These are phyloP conservation scores for Gastrolobium villosum DNA, from an alignment of 306 rosid genomes.

Conservation along the genomic window DNA sequence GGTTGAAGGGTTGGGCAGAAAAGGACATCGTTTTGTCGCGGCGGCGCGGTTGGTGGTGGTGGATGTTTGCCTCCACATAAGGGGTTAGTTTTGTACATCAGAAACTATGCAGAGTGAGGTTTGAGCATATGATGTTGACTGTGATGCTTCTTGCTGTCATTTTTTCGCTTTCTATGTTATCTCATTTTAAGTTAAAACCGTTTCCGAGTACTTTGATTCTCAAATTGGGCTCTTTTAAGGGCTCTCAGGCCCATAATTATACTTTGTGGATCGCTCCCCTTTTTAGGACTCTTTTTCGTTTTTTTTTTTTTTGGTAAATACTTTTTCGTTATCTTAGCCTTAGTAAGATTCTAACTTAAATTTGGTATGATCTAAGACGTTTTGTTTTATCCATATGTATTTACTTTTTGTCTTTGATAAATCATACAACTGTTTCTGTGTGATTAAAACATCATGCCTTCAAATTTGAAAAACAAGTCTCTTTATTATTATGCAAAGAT, in stretches of 20 bases:
- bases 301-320: too few relatives aligned
- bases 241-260: background rate
- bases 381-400: too few relatives aligned
- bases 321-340: too few relatives aligned
- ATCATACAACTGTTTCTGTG: too few relatives aligned
- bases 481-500: too few relatives aligned
- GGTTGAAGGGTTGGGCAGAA: constrained; percentile 38
- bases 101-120: constrained; percentile 13
- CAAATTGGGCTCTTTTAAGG: background rate
- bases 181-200: background rate
- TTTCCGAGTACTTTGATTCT: background rate
- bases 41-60: constrained; percentile 1
- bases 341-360: too few relatives aligned
- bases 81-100: constrained; percentile 46
- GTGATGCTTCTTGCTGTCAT: background rate
- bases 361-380: too few relatives aligned
- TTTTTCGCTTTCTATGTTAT: background rate
- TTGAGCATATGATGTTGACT: constrained; percentile 52
- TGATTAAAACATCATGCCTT: too few relatives aligned
- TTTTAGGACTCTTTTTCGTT: too few relatives aligned
- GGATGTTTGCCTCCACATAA: constrained; percentile 41
- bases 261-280: too few relatives aligned
- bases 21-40: constrained; percentile 41
- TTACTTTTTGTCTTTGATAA: too few relatives aligned
- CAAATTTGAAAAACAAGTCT: too few relatives aligned